Evolutionary conservation across 192 early-diverging fungal species (phyloP).

Genomic region (Chytriomyces confervae): DNA sequence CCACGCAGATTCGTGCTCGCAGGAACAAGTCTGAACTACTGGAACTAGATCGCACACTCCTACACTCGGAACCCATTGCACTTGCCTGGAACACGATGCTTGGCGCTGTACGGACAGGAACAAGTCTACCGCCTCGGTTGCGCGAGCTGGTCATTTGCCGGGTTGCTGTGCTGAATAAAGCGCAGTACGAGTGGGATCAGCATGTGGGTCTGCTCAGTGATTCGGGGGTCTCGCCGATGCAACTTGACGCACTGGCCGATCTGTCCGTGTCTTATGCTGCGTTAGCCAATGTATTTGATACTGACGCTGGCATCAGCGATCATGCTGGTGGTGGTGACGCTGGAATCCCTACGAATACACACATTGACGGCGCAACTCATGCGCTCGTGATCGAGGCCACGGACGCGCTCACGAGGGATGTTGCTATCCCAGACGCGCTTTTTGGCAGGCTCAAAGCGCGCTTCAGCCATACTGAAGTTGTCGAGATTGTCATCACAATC

Average conservation of each 20-base stretch:
- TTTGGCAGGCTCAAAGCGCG: background rate
- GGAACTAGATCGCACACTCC: constrained; percentile 3
- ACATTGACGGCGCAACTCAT: background rate
- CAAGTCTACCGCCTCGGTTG: background rate
- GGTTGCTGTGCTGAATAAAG: background rate
- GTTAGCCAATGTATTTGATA: background rate
- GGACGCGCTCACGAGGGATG: background rate
- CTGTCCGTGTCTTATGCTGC: background rate
- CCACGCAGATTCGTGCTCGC: background rate
- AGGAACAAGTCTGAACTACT: background rate
- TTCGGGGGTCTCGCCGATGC: background rate
- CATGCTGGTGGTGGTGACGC: background rate
- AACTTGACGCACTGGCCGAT: background rate
- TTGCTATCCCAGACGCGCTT: background rate
- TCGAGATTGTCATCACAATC: background rate
- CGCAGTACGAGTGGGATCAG: constrained; percentile 7
- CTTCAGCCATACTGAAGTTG: background rate
- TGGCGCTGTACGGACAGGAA: background rate
- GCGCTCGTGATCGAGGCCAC: constrained; percentile 3
- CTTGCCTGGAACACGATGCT: background rate
- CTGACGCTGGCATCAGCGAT: background rate
- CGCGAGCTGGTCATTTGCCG: constrained; percentile 1
- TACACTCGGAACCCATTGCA: background rate
- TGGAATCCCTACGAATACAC: background rate
- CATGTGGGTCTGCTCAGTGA: background rate